phyloP scores from a whole-genome alignment of 257 asterid genomes.

The Phtheirospermum japonicum region DNA sequence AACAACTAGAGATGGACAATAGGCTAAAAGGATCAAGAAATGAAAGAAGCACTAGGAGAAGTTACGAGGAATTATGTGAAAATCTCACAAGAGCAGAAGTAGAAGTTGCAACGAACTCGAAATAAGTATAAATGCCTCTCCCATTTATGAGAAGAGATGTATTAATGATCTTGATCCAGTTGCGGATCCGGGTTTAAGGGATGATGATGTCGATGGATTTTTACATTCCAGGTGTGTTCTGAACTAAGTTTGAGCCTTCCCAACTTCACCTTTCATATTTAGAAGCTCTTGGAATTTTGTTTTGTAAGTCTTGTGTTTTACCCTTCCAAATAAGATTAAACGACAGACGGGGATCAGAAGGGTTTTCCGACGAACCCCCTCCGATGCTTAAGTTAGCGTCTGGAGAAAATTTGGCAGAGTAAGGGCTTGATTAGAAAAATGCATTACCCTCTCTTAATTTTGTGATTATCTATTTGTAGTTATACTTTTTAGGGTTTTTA shows the following conservation, averaged over 20 bases:
- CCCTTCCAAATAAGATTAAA: no score
- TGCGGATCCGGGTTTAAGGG: conserved; percentile 64
- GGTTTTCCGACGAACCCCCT: no score
- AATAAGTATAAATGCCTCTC: conserved; percentile 36
- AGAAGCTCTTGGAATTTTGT: neutral
- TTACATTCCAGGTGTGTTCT: conserved; percentile 60
- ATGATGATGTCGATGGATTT: conserved; percentile 75
- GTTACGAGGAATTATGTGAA: conserved; percentile 32
- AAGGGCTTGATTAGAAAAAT: no score
- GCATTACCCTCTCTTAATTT: no score
- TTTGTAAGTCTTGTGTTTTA: neutral
- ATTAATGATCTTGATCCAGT: conserved; percentile 31
- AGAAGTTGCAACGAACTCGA: conserved; percentile 41
- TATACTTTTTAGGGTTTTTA: no score
- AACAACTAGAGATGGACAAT: conserved; percentile 71
- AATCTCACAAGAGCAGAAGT: conserved; percentile 37
- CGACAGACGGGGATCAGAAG: no score
- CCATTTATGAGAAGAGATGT: conserved; percentile 42
- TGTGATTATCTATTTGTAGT: no score
- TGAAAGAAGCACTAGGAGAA: conserved; percentile 15
- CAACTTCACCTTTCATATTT: conserved; percentile 3
- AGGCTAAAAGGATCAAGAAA: conserved; percentile 44
- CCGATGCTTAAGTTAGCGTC: no score
- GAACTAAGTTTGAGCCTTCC: no score
- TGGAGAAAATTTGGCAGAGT: no score